phyloP scores from a whole-genome alignment of 1,284 basidiomycete genomes.

The Moesziomyces aphidis region DNA sequence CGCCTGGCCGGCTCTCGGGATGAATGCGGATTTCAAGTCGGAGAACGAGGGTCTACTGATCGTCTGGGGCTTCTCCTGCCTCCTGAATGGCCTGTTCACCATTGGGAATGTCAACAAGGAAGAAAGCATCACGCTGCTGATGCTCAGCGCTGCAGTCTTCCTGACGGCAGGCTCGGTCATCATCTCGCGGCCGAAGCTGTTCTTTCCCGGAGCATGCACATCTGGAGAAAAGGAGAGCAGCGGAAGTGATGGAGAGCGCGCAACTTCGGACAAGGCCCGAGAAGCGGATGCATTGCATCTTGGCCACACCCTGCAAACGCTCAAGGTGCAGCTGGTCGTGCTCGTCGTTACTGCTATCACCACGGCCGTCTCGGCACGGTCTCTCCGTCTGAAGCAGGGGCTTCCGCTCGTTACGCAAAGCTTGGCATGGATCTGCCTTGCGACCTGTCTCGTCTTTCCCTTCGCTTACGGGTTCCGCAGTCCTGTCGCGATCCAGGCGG shows the following conservation, averaged over 20 bases:
- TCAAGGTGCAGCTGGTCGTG: conserved; percentile 60
- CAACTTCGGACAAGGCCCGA: background rate
- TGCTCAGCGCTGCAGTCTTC: conserved; percentile 44
- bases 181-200: conserved; percentile 16
- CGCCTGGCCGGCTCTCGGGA: conserved; percentile 71
- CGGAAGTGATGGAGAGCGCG: background rate
- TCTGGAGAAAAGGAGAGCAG: background rate
- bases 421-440: conserved; percentile 76
- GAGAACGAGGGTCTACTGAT: conserved; percentile 65
- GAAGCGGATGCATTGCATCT: conserved; percentile 26
- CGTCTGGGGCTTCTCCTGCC: conserved; percentile 74
- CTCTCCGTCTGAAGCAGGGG: conserved; percentile 77
- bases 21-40: conserved; percentile 46
- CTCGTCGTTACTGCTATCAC: conserved; percentile 72
- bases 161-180: conserved; percentile 26
- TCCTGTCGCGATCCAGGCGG: conserved; percentile 63
- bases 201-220: conserved; percentile 19
- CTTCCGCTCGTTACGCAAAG: conserved; percentile 76
- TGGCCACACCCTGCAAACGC: conserved; percentile 37
- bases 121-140: conserved; percentile 71
- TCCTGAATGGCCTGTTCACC: conserved; percentile 77
- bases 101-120: conserved; percentile 79
- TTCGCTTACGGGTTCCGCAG: conserved; percentile 56
- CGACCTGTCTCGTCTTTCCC: conserved; percentile 41
- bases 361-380: conserved; percentile 72